phyloP scores from a whole-genome alignment of 1,139 yeast species.

The Sugiyamaella novakii region DNA sequence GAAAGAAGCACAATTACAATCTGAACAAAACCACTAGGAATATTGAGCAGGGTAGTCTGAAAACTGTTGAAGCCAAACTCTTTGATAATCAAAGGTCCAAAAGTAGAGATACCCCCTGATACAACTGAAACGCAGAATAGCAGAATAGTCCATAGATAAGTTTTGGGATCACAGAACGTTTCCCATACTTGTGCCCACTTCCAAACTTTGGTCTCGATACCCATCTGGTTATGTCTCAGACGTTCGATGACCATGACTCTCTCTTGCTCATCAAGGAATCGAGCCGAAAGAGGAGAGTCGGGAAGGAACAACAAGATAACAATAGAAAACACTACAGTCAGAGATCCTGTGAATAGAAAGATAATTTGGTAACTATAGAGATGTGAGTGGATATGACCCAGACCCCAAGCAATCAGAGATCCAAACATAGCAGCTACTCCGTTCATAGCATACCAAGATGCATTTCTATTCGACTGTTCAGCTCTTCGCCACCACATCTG shows the following conservation, averaged over 20 bases:
- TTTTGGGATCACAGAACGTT: slow-evolving; percentile 42
- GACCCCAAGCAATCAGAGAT: slow-evolving; percentile 39
- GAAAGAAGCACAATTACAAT: slow-evolving; percentile 15
- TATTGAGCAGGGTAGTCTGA: slow-evolving; percentile 20
- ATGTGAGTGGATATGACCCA: slow-evolving; percentile 44
- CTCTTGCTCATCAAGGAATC: slow-evolving; percentile 55
- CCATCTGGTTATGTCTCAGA: slow-evolving; percentile 51
- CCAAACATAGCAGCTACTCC: slow-evolving; percentile 45
- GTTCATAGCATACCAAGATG: slow-evolving; percentile 30
- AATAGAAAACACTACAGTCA: slow-evolving; percentile 50
- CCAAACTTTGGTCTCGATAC: slow-evolving; percentile 55
- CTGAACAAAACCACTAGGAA: slow-evolving; percentile 21
- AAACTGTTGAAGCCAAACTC: slow-evolving; percentile 20
- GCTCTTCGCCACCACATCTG: slow-evolving; percentile 57
- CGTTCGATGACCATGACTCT: slow-evolving; percentile 54
- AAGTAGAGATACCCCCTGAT: slow-evolving; percentile 11
- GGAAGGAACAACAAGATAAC: slow-evolving; percentile 52
- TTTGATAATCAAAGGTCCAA: slow-evolving; percentile 21
- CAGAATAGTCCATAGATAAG: too few species aligned
- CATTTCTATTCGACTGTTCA: slow-evolving; percentile 51
- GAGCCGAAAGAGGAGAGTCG: slow-evolving; percentile 57
- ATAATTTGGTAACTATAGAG: slow-evolving; percentile 62
- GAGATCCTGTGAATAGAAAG: slow-evolving; percentile 38
- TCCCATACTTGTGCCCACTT: slow-evolving; percentile 51
- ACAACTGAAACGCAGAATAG: slow-evolving; percentile 4